Conservation (phyloP, 2,329 filamentous ascomycete species). For the Pseudogymnoascus sp. region DNA sequence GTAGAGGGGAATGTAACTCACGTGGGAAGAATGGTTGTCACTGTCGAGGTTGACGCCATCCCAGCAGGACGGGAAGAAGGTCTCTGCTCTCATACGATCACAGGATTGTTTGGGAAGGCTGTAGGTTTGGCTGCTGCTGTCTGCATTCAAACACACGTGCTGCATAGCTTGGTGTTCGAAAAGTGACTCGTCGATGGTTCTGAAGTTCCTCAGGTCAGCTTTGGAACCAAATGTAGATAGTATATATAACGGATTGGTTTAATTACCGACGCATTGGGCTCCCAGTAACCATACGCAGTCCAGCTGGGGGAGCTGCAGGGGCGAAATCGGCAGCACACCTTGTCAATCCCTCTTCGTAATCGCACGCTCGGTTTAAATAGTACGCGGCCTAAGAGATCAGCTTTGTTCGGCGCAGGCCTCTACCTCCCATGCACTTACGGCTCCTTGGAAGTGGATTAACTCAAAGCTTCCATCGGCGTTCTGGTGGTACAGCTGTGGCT, state of each 20-base stretch:
- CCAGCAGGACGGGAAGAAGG: slow-evolving; percentile 19
- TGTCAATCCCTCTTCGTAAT: slow-evolving; percentile 6
- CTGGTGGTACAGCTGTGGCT: slow-evolving; percentile 15
- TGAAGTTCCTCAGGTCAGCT: not conserved
- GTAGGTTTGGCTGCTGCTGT: not conserved
- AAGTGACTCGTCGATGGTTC: not conserved
- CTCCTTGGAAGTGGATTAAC: slow-evolving; percentile 12
- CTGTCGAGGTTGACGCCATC: slow-evolving; percentile 17
- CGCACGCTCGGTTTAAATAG: slow-evolving; percentile 16
- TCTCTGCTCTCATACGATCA: not conserved
- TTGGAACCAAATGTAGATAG: not conserved
- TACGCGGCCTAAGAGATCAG: slow-evolving; percentile 15
- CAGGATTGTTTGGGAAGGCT: not conserved
- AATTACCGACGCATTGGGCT: slow-evolving; percentile 13
- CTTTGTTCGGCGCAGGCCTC: not conserved
- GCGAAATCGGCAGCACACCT: not conserved
- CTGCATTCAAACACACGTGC: slow-evolving; percentile 1
- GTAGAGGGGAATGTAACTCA: not conserved
- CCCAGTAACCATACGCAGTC: slow-evolving; percentile 20
- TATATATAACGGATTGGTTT: not conserved
- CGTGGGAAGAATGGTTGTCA: slow-evolving; percentile 15
- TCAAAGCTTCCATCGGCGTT: slow-evolving; percentile 14
- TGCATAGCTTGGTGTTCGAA: slow-evolving; percentile 3
- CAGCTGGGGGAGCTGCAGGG: slow-evolving; percentile 12
- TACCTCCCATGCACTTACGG: slow-evolving; percentile 7